Evolutionary conservation across 2,329 filamentous ascomycete species (phyloP).

Genomic region (Talaromyces marneffei): DNA sequence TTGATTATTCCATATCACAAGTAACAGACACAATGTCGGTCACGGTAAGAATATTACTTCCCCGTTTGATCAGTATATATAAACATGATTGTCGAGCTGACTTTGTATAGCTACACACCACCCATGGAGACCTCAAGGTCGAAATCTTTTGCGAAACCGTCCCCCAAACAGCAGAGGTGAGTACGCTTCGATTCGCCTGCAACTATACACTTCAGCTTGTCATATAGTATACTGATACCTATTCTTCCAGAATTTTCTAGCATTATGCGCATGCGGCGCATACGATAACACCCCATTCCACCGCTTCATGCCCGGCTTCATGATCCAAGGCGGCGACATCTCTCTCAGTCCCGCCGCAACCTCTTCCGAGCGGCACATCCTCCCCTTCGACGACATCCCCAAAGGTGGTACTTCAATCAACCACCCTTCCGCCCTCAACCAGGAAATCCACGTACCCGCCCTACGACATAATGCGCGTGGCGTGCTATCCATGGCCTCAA

Average conservation of each 20-base stretch:
- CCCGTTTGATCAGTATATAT: background rate
- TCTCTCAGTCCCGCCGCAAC: slow-evolving; percentile 42
- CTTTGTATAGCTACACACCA: slow-evolving; percentile 64
- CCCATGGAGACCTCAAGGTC: slow-evolving; percentile 83
- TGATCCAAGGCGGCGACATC: slow-evolving; percentile 57
- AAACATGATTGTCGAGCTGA: background rate
- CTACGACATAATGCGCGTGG: slow-evolving; percentile 53
- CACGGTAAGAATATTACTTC: background rate
- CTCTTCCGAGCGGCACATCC: slow-evolving; percentile 37
- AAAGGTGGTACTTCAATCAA: slow-evolving; percentile 55
- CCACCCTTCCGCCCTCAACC: slow-evolving; percentile 49
- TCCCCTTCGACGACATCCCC: slow-evolving; percentile 42
- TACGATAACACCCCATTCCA: slow-evolving; percentile 60
- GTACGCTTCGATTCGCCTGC: slow-evolving; percentile 13
- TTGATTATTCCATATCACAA: background rate
- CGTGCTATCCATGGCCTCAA: slow-evolving; percentile 56
- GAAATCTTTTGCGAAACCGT: slow-evolving; percentile 95
- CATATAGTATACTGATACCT: background rate
- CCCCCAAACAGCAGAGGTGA: slow-evolving; percentile 80
- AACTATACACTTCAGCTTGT: background rate
- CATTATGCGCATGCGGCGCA: slow-evolving; percentile 56
- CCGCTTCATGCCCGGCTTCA: slow-evolving; percentile 58
- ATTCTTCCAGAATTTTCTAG: slow-evolving; percentile 54
- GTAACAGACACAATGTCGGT: background rate
- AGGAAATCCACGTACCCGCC: slow-evolving; percentile 55